Evolutionary conservation across 495 filamentous ascomycete genomes (phyloP).

Genomic region (Clavariopsis aquatica): DNA sequence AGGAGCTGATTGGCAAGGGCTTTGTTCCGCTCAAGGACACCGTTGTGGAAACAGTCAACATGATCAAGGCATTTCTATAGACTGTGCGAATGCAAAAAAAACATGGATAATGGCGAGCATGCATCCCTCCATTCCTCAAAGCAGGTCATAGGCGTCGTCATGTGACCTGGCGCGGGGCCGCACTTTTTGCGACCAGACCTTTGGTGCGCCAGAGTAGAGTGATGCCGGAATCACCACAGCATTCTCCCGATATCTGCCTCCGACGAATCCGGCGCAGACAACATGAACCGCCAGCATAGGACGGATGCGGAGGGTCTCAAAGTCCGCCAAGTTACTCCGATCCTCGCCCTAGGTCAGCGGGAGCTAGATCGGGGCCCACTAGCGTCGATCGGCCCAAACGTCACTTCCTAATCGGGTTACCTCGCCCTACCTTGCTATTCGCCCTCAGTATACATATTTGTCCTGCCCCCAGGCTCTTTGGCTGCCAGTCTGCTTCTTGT

Average conservation of each 20-base stretch:
- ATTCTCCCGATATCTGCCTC: not conserved
- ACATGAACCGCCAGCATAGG: not conserved
- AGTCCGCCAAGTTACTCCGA: not conserved
- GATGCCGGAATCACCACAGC: too few species aligned
- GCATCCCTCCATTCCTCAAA: too few species aligned
- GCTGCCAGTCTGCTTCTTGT: not conserved
- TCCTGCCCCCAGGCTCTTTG: not conserved
- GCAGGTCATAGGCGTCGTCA: too few species aligned
- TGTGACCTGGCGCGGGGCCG: too few species aligned
- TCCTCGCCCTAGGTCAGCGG: not conserved
- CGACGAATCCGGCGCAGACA: not conserved
- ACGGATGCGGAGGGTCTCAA: not conserved
- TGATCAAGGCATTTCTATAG: not conserved
- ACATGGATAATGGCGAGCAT: too few species aligned
- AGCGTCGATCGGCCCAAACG: not conserved
- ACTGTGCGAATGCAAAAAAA: too few species aligned
- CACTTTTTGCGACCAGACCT: too few species aligned
- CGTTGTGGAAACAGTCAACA: slow-evolving; percentile 8
- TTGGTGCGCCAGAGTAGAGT: too few species aligned
- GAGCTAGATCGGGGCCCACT: not conserved
- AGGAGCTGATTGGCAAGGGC: not conserved
- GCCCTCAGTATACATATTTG: not conserved
- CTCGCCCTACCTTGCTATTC: not conserved
- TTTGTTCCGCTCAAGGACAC: slow-evolving; percentile 5
- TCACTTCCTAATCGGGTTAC: not conserved